Base-by-base conservation (phyloP, 208 protist species). In the Trypanosoma rangeli region DNA sequence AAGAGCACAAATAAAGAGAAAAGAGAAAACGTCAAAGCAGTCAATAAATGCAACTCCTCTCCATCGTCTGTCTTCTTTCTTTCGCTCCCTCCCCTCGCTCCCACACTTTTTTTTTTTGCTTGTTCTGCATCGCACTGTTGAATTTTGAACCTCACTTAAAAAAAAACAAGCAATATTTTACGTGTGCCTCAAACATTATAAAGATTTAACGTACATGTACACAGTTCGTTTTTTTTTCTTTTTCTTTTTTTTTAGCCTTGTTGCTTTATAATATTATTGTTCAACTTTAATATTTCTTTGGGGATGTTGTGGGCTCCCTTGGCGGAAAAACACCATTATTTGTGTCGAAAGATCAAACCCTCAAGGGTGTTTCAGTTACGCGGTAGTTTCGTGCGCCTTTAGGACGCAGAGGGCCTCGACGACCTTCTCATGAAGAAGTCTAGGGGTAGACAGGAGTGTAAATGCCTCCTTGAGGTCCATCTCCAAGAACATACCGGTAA, bases 401-500 rank as follows among this genome's bases (percentile, higher is more conserved):
- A 92, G 78, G 24, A 94, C 87, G 65, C 83, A 88, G 5, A 90
- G 78, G 13, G 87, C 90, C 83, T 95, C 90, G 13, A 78, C 88
- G 49, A 94, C 86, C 67, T 85, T 83, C 44, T 90, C 85, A 63
- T 84, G 67, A 3, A 95, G 75, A 20, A 84, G 44, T 66, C 81
- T 84, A 61, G 80, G 85, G 61, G 94, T 78, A 67, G 79, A 83
- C 55, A 95, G 83, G 37, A 95, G 73, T 46, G 80, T 73, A 63
- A 86, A 90, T 5, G 85, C 86, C 18, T 93, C 85, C 61, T 86
- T 87, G 5, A 71, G 64, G 46, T 89, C 77, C 80, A 92, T 89
- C 74, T 95, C 90, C 35, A 95, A 80, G 64, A 95, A 88, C 90
- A 95, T 95, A 64, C 90, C 90, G 13, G 90, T 95, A 48, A 95